Percentiles rank a stretch among this genome's conserved stretches.
Evolutionary conservation across 2,329 filamentous ascomycete genomes (phyloP).

Genomic region (Penicillium concentricum): DNA sequence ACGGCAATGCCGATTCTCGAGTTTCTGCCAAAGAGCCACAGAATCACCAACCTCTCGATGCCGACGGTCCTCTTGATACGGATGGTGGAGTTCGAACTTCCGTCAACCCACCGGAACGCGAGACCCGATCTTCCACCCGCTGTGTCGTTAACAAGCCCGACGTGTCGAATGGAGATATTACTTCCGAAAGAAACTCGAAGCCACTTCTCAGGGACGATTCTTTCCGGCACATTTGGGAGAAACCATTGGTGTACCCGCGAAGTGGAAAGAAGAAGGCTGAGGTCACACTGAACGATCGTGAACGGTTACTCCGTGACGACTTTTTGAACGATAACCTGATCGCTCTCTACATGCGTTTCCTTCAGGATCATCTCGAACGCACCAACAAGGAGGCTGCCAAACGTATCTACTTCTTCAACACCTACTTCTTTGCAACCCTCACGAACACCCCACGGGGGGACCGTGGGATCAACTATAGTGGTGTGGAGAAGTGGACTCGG

Average conservation of each 20-base stretch:
- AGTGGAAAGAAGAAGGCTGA: conserved; percentile 49
- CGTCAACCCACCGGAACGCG: conserved; percentile 13
- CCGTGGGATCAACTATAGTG: conserved; percentile 72
- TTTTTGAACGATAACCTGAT: conserved; percentile 93
- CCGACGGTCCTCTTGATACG: conserved; percentile 5
- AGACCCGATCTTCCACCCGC: conserved; percentile 34
- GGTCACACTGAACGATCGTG: conserved; percentile 52
- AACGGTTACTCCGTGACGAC: conserved; percentile 75
- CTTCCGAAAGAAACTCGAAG: neutral
- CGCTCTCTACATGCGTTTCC: conserved; percentile 76
- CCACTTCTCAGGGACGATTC: conserved; percentile 16
- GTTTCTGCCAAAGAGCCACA: neutral
- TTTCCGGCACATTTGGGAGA: conserved; percentile 31
- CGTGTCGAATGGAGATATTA: neutral
- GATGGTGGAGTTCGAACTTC: conserved; percentile 20
- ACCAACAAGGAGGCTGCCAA: conserved; percentile 57
- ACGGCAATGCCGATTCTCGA: neutral
- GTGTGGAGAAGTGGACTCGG: conserved; percentile 83
- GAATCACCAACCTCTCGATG: conserved; percentile 5
- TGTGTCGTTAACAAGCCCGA: conserved; percentile 2
- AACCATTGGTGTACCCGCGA: conserved; percentile 46
- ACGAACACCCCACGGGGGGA: conserved; percentile 57
- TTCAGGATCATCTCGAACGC: conserved; percentile 61
- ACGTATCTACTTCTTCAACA: conserved; percentile 85
- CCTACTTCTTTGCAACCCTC: conserved; percentile 82